phyloP scores from a whole-genome alignment of 2,329 filamentous ascomycete species.

The Pestalotiopsis sp. region DNA sequence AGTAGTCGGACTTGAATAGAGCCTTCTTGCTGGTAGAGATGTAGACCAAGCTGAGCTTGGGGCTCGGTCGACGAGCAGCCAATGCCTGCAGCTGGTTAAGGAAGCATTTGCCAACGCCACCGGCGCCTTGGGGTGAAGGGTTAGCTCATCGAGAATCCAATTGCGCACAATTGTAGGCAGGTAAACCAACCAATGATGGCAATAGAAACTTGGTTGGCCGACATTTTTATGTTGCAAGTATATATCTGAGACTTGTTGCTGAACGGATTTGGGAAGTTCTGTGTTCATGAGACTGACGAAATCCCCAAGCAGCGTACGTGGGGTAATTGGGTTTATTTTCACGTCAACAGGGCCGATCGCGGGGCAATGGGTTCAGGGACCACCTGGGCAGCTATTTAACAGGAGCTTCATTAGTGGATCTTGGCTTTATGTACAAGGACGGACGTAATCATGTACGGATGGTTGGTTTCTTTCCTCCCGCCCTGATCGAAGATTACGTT shows the following conservation, averaged over 20 bases:
- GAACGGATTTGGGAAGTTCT: background rate
- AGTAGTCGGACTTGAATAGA: slow-evolving; percentile 74
- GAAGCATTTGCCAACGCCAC: slow-evolving; percentile 92
- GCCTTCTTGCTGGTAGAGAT: slow-evolving; percentile 85
- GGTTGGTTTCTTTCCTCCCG: background rate
- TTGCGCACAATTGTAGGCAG: background rate
- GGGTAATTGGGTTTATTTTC: slow-evolving; percentile 20
- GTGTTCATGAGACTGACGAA: slow-evolving; percentile 5
- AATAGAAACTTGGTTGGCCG: slow-evolving; percentile 52
- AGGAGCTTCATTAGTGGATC: background rate
- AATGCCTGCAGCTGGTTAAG: slow-evolving; percentile 77
- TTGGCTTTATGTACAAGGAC: background rate
- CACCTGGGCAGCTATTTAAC: background rate
- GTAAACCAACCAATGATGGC: slow-evolving; percentile 47
- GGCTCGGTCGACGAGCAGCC: slow-evolving; percentile 66
- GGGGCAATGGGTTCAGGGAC: slow-evolving; percentile 24
- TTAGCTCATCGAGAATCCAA: background rate
- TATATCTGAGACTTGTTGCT: slow-evolving; percentile 34
- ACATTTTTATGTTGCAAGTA: slow-evolving; percentile 24
- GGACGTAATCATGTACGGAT: background rate
- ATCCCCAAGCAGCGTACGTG: slow-evolving; percentile 17
- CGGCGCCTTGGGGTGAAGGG: slow-evolving; percentile 67
- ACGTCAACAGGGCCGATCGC: slow-evolving; percentile 28
- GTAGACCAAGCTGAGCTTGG: slow-evolving; percentile 78
- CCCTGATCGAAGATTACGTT: background rate